phyloP scores from a whole-genome alignment of 345 rosid genomes.

The Erysimum cheiranthoides region DNA sequence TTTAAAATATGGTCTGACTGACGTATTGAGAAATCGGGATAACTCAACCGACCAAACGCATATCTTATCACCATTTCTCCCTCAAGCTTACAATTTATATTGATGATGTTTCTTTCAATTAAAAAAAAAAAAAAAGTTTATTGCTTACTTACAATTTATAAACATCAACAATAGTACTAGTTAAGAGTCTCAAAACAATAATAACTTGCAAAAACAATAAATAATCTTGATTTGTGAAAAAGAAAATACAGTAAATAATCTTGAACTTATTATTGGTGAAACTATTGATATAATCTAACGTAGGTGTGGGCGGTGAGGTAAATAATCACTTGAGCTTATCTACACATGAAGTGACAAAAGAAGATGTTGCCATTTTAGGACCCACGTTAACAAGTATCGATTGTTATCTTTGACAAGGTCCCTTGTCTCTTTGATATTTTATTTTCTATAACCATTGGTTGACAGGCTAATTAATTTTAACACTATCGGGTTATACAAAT shows the following conservation, averaged over 20 bases:
- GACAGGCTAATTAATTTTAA: neutral
- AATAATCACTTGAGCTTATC: constrained; percentile 8
- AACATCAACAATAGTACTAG: too few relatives aligned
- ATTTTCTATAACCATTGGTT: constrained; percentile 1
- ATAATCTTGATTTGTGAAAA: neutral
- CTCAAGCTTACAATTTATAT: neutral
- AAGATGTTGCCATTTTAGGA: constrained; percentile 24
- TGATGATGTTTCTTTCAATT: neutral
- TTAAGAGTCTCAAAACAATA: too few relatives aligned
- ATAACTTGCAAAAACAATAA: constrained; percentile 7
- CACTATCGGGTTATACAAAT: neutral
- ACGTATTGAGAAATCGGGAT: neutral
- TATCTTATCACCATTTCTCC: neutral
- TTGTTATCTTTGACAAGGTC: constrained; percentile 36
- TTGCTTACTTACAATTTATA: neutral
- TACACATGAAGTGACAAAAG: constrained; percentile 31
- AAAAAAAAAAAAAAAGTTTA: neutral
- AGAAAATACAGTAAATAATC: neutral
- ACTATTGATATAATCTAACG: neutral
- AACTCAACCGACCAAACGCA: neutral
- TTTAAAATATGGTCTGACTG: neutral
- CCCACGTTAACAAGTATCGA: constrained; percentile 34
- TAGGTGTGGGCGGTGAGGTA: constrained; percentile 20
- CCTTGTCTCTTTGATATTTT: constrained; percentile 20
- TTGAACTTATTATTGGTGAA: neutral